phyloP scores from a whole-genome alignment of 768 basidiomycete genomes.

The Chalciporus piperatus region DNA sequence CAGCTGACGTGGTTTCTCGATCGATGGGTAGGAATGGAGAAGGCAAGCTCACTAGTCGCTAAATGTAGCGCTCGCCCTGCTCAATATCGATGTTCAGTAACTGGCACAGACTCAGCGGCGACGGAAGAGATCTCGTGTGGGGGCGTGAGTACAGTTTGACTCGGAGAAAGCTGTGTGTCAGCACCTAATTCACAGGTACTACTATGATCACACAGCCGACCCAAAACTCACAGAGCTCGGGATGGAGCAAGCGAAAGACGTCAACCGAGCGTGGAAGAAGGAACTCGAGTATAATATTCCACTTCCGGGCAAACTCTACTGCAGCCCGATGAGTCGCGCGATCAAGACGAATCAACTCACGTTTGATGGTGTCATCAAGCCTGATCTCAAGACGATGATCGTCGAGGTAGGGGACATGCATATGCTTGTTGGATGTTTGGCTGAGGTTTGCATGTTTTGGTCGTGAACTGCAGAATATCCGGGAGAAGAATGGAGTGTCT shows the following conservation, averaged over 20 bases:
- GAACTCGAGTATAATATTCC: conserved; percentile 45
- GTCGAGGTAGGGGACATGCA: conserved; percentile 46
- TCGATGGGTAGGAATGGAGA: conserved; percentile 49
- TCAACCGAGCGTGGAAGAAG: conserved; percentile 44
- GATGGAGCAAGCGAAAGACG: conserved; percentile 49
- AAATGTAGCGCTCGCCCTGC: background rate
- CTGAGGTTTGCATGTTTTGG: background rate
- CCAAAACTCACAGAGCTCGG: conserved; percentile 61
- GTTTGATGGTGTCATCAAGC: conserved; percentile 42
- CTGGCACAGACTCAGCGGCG: conserved; percentile 60
- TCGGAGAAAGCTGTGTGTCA: background rate
- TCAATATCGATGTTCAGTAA: conserved; percentile 27
- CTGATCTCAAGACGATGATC: conserved; percentile 38
- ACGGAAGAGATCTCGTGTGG: conserved; percentile 68
- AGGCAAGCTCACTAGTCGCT: conserved; percentile 38
- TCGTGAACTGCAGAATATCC: conserved; percentile 46
- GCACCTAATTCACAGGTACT: background rate
- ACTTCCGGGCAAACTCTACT: conserved; percentile 54
- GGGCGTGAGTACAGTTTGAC: conserved; percentile 57
- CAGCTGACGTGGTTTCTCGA: background rate
- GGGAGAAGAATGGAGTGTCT: conserved; percentile 65
- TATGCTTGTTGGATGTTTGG: background rate
- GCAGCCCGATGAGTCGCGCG: conserved; percentile 63
- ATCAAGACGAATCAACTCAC: conserved; percentile 54
- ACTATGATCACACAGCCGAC: conserved; percentile 45